Evolutionary conservation across 2,329 filamentous ascomycete species (phyloP).

Genomic region (Botrytis pseudocinerea): DNA sequence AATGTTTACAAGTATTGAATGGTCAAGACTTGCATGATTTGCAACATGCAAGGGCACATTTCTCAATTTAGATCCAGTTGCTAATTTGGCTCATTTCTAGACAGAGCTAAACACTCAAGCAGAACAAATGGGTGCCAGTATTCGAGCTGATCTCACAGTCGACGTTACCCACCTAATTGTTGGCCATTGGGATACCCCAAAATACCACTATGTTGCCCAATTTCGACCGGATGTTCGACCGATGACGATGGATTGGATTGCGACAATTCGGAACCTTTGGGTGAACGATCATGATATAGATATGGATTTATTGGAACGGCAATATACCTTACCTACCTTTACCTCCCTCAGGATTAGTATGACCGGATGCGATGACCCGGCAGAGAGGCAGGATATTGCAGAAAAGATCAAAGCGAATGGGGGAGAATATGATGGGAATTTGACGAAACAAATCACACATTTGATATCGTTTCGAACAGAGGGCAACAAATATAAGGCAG

Average conservation of each 20-base stretch:
- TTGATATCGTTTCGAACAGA: conserved; percentile 76
- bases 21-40: background rate
- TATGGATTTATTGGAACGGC: conserved; percentile 65
- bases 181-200: conserved; percentile 83
- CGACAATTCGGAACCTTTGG: conserved; percentile 78
- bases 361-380: conserved; percentile 68
- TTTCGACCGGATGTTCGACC: conserved; percentile 83
- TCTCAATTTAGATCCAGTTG: background rate
- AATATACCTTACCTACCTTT: conserved; percentile 65
- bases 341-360: conserved; percentile 64
- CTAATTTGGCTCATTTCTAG: conserved; percentile 38
- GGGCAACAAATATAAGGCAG: conserved; percentile 88
- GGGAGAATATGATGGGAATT: conserved; percentile 81
- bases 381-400: conserved; percentile 69
- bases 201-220: conserved; percentile 93
- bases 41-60: background rate
- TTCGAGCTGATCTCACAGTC: conserved; percentile 91
- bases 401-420: conserved; percentile 66
- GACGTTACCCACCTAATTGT: conserved; percentile 95
- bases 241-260: conserved; percentile 80
- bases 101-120: conserved; percentile 63
- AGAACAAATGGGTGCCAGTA: conserved; percentile 78
- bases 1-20: background rate
- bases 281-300: conserved; percentile 75
- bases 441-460: conserved; percentile 84